Base-by-base conservation (phyloP, 805 yeast species). In the Clavispora carvajalis region DNA sequence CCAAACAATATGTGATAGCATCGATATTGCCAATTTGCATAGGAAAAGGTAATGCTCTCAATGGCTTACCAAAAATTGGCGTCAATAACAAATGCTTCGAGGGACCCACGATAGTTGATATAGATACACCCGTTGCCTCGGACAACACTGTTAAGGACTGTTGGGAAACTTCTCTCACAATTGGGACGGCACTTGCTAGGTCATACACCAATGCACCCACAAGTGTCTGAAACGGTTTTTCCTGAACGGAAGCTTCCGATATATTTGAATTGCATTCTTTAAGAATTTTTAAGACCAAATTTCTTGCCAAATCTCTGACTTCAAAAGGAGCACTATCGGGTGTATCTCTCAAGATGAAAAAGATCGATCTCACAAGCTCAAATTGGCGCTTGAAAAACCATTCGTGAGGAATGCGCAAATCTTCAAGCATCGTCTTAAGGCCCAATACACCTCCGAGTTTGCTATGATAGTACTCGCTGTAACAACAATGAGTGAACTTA, bases 1-100 rank as follows among this genome's bases (percentile, higher is more conserved):
- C 79, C 43, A 93, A 66, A 56, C 97, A 91, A 60, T 82, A 95
- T 0, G 95, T 82, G n/a, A 93, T 86, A 1, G 98, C 98, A 61
- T 93, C 98, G 46, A 93, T 90, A 59, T 93, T 90, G 26, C 99
- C 99, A 41, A 93, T 93, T 64, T 95, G 99, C 96, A 91, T 93
- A 4, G 96, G 93, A 66, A 95, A 93, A 0, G 99, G 99, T 46
- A 93, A 71, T 0, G 99, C 99, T 47, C 99, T 74, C 43, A 93
- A 65, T 0, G 99, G 99, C 57, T 93, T 93, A 3, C 96, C 96
- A 68, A 93, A 95, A 17, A 93, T 93, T 6, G 99, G 98, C 0
- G 95, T 85, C 35, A 93, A 65, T 22, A 95, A 67, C 19, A 90
- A 78, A 36, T 79, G 82, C 52, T 89, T 87, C 39, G 95, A 90